Conservation (phyloP, 371 early-diverging fungal species). For the Amoeboaphelidium occidentale region DNA sequence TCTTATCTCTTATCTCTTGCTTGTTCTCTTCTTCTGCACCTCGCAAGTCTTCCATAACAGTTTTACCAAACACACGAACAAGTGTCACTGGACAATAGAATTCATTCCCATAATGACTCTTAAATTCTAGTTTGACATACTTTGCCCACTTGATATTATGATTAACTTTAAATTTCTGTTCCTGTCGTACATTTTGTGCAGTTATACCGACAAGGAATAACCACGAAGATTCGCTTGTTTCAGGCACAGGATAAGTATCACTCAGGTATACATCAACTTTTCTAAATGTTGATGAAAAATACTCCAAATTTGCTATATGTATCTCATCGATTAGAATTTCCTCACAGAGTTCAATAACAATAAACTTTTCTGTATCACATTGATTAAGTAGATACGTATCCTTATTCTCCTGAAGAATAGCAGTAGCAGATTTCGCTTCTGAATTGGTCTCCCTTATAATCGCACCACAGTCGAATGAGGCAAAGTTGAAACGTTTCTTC, state of each 20-base stretch:
- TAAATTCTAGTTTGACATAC: constrained; percentile 67
- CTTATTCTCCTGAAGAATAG: constrained; percentile 64
- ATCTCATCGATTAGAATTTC: constrained; percentile 72
- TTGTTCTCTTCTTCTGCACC: background rate
- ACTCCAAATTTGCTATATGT: constrained; percentile 79
- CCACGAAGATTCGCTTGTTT: constrained; percentile 59
- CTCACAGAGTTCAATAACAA: constrained; percentile 78
- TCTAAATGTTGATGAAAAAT: constrained; percentile 78
- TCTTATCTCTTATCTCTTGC: background rate
- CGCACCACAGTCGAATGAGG: constrained; percentile 62
- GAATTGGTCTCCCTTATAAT: constrained; percentile 53
- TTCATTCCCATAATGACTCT: constrained; percentile 67
- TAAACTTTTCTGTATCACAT: constrained; percentile 42
- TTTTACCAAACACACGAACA: constrained; percentile 64
- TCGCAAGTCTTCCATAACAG: constrained; percentile 58
- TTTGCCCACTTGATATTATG: constrained; percentile 47
- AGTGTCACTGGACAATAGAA: constrained; percentile 79
- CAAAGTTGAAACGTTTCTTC: constrained; percentile 6
- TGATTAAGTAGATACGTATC: constrained; percentile 81
- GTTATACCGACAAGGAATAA: constrained; percentile 45
- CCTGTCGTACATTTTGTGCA: constrained; percentile 53
- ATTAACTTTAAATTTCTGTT: constrained; percentile 59
- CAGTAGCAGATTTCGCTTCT: constrained; percentile 47
- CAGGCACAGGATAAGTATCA: constrained; percentile 54
- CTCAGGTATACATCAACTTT: constrained; percentile 51